Evolutionary conservation across 331 rosid species (phyloP).

Genomic region (Dryas integrifolia): DNA sequence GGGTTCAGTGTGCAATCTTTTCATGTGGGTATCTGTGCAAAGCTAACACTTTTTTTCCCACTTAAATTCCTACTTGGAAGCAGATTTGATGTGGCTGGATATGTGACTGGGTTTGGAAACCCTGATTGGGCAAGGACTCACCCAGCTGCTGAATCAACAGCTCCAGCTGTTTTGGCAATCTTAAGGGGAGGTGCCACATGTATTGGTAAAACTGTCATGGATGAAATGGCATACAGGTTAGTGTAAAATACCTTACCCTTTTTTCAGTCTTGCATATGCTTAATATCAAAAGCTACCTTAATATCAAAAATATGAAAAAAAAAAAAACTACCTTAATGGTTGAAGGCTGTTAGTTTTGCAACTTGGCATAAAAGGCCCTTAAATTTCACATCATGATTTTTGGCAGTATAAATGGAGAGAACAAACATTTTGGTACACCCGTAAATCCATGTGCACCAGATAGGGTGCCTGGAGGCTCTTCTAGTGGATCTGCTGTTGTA

Average conservation of each 20-base stretch:
- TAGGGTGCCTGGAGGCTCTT: conserved; percentile 95
- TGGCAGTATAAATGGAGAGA: conserved; percentile 82
- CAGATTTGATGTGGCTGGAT: conserved; percentile 83
- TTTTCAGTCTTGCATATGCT: neutral
- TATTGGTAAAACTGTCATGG: conserved; percentile 85
- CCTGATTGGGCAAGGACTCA: conserved; percentile 98
- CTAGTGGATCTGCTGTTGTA: conserved; percentile 92
- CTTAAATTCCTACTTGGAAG: conserved; percentile 5
- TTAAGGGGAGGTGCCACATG: conserved; percentile 73
- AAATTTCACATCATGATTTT: conserved; percentile 17
- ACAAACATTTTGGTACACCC: conserved; percentile 85
- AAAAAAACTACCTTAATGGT: neutral
- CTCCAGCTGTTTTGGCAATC: conserved; percentile 62
- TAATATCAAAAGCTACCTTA: too few relatives aligned
- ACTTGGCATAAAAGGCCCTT: conserved; percentile 13
- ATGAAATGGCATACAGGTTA: conserved; percentile 94
- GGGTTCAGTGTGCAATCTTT: neutral
- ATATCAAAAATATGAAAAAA: too few relatives aligned
- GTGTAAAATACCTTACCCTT: neutral
- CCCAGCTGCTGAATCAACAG: conserved; percentile 61
- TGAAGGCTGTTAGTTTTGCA: neutral
- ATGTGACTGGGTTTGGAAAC: conserved; percentile 77
- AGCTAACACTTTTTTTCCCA: neutral
- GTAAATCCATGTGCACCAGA: conserved; percentile 70
- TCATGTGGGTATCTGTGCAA: conserved; percentile 4